A percentile compares a stretch with the other conserved stretches of the same genome.
Evolutionary conservation across 2,329 filamentous ascomycete species (phyloP).

Genomic region (Pseudogymnoascus sp.): DNA sequence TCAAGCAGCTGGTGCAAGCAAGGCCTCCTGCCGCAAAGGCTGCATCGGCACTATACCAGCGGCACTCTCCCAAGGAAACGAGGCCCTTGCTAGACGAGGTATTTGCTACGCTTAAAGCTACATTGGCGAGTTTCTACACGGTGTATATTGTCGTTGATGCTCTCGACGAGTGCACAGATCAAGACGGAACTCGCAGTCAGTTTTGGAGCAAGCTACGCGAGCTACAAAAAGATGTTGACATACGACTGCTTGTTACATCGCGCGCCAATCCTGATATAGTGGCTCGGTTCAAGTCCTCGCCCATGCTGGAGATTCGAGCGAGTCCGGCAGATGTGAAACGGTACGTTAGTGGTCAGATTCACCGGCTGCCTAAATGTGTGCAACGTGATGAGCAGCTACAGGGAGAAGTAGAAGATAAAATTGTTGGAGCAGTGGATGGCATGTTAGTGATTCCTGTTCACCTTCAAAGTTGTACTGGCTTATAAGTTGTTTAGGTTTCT

Average conservation of each 20-base stretch:
- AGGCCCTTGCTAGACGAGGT: conserved; percentile 15
- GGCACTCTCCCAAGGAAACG: neutral
- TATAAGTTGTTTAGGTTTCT: neutral
- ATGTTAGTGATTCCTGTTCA: neutral
- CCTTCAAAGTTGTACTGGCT: neutral
- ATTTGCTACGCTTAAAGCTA: conserved; percentile 13
- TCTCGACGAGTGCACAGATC: conserved; percentile 17
- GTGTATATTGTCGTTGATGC: conserved; percentile 19
- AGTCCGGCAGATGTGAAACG: neutral
- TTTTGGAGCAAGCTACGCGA: neutral
- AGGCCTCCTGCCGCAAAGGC: neutral
- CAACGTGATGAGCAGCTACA: neutral
- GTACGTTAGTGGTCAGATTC: neutral
- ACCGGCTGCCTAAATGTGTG: neutral
- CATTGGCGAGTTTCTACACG: conserved; percentile 15
- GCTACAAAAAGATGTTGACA: neutral
- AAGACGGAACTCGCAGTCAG: neutral
- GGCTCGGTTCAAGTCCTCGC: conserved; percentile 41
- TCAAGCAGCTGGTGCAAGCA: conserved; percentile 25
- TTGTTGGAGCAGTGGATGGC: neutral
- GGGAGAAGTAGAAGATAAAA: neutral
- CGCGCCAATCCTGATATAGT: conserved; percentile 45
- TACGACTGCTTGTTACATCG: neutral
- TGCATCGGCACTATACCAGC: neutral
- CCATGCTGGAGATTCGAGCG: neutral